phyloP scores from a whole-genome alignment of 345 rosid genomes.

The Excoecaria cochinchinensis region DNA sequence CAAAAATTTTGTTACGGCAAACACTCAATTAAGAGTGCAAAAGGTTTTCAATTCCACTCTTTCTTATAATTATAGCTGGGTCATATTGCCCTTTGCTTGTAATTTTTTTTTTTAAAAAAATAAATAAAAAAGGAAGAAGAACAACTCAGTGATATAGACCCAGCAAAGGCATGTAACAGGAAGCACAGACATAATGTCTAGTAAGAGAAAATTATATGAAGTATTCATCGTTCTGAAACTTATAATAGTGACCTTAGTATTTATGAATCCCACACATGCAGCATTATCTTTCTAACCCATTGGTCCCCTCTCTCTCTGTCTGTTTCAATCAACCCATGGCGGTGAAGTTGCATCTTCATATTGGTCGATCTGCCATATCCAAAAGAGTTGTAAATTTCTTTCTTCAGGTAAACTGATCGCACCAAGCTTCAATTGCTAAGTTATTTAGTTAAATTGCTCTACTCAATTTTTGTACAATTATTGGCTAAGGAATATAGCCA shows the following conservation, averaged over 20 bases:
- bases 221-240: constrained; percentile 18
- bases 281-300: constrained; percentile 10
- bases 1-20: background rate
- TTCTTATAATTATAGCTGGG: too few relatives aligned
- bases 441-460: too few relatives aligned
- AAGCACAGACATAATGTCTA: background rate
- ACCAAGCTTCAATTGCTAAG: too few relatives aligned
- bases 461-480: too few relatives aligned
- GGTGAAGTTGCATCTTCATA: background rate
- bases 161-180: background rate
- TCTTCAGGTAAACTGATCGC: too few relatives aligned
- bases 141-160: constrained; percentile 29
- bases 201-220: constrained; percentile 3
- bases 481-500: too few relatives aligned
- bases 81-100: too few relatives aligned
- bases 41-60: too few relatives aligned
- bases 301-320: constrained; percentile 11
- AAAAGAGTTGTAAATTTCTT: too few relatives aligned
- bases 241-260: constrained; percentile 20
- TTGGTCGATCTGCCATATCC: background rate
- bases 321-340: background rate
- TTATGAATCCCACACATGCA: constrained; percentile 18
- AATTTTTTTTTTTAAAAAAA: too few relatives aligned
- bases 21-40: background rate
- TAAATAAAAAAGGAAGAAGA: background rate